Conservation (phyloP, 495 filamentous ascomycete species). For the Thozetella sp. region DNA sequence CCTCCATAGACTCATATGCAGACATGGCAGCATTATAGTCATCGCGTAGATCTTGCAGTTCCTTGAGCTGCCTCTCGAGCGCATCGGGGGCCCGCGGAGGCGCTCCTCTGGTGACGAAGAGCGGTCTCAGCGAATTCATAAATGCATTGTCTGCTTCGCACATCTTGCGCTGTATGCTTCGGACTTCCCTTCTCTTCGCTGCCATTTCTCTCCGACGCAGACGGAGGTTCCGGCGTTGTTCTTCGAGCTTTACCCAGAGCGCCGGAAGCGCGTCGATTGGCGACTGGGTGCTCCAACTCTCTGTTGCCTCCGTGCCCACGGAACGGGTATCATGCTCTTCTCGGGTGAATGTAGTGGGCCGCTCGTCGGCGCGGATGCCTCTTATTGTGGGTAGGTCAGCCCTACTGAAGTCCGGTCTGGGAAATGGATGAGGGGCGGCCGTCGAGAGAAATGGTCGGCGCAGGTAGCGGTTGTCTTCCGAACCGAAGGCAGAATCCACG, state of each 20-base stretch:
- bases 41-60: slow-evolving; percentile 22
- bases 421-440: too few species aligned
- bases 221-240: slow-evolving; percentile 11
- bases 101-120: slow-evolving; percentile 10
- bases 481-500: too few species aligned
- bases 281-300: neutral
- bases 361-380: too few species aligned
- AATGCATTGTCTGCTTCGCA: slow-evolving; percentile 24
- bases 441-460: too few species aligned
- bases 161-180: slow-evolving; percentile 13
- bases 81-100: slow-evolving; percentile 5
- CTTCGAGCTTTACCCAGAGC: slow-evolving; percentile 15
- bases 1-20: slow-evolving; percentile 21
- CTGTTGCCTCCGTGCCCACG: neutral
- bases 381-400: too few species aligned
- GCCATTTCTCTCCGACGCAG: slow-evolving; percentile 13
- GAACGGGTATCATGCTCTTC: too few species aligned
- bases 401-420: too few species aligned
- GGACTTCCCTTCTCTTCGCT: slow-evolving; percentile 17
- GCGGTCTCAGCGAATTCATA: slow-evolving; percentile 23
- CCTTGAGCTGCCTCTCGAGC: slow-evolving; percentile 12
- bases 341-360: too few species aligned
- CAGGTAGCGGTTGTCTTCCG: too few species aligned
- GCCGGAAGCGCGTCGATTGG: slow-evolving; percentile 2
- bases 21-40: slow-evolving; percentile 22